Base-by-base conservation (phyloP, 805 yeast species). In the Pichia nanzhaoensis region DNA sequence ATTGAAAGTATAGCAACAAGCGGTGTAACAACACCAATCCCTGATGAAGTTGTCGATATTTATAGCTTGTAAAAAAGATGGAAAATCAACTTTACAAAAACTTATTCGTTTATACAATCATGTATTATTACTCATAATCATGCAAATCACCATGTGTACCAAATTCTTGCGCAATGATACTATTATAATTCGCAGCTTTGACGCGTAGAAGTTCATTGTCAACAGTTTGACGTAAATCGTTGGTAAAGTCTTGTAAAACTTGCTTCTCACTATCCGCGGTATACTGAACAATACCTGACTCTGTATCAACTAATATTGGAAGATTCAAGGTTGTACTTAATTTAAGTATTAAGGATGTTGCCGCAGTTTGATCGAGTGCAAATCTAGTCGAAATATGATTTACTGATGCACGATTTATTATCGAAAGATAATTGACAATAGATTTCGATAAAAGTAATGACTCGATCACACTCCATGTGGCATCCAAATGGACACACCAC, bases 1-100 rank as follows among this genome's bases (percentile, higher is more conserved):
- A 78, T 91, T 37, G 96, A 90, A 61, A 65, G 69, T 32, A 70
- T 84, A 42, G 83, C 87, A 35, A 61, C 67, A 32, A 63, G 68
- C 56, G 91, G 90, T 1, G 75, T 74, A 5, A 71, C 83, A 3
- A 74, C 83, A 10, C 41, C 53, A 19, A 20, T 53, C 3, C 67
- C 68, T 35, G 69, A 68, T 14, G 80, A 74, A 51, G 72, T 70
- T 7, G 57, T 63, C 9, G 64, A 61, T 32, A 47, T 55, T 27
- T 50, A 51, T 37, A 50, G 52, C 16, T 42, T 55, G 41, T 52
- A 50, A 50, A 20, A 27, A 14, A n/a, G n/a, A n/a, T n/a, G n/a
- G n/a, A n/a, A 17, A 2, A 14, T 24, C 6, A 6, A 7, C 10
- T 24, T 10, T 24, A 24, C 10, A 24, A 24, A 24, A 24, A 24